Base-by-base conservation (phyloP, 495 filamentous ascomycete species). In the Penicillium cosmopolitanum region DNA sequence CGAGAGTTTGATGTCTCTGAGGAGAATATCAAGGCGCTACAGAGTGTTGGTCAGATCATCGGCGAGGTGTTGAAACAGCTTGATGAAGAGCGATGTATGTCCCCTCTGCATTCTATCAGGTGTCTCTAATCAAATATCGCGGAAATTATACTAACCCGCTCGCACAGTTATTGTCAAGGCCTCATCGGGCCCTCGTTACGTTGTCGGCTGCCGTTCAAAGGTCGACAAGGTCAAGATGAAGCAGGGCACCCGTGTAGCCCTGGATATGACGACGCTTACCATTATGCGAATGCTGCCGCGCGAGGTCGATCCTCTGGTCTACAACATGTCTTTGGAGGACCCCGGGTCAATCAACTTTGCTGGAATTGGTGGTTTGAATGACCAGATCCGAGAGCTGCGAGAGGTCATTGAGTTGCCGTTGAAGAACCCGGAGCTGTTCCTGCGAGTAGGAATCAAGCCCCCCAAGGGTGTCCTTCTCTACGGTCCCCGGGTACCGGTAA, bases 261-360 rank as follows among this genome's bases (percentile, higher is more conserved):
- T 99, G 55, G 96, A 99, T 73, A 99, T 99, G 96, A 99, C 96
- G 38, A 99, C 96, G 15, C 88, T 99, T 61, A 99, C 96, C 28
- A 99, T 99, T 75, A 99, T 99, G 96, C 91, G 96, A 58, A 99
- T 99, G 96, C 79, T 99, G 42, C 96, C 96, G 42, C 91, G 96
- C 64, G 96, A 99, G 80, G 96, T 99, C 62, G 96, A 99, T 71
- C 96, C 96, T 16, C 79, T 98, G 63, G 96, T 99, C 51, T 99
- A 99, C 84, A 99, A 97, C 81, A 99, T 99, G 96, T 99, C 96
- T 43, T 79, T 99, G 57, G 96, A 98, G 76, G 96, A 99, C 70
- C 95, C 96, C 1, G 96, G 96, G 18, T 93, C 97, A 73, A 89
- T 99, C 74, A 96, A 89, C 80, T 99, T 99, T 69, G 94, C 87